phyloP scores from a whole-genome alignment of 2,329 filamentous ascomycete genomes.

The Pestalotiopsis sp. region DNA sequence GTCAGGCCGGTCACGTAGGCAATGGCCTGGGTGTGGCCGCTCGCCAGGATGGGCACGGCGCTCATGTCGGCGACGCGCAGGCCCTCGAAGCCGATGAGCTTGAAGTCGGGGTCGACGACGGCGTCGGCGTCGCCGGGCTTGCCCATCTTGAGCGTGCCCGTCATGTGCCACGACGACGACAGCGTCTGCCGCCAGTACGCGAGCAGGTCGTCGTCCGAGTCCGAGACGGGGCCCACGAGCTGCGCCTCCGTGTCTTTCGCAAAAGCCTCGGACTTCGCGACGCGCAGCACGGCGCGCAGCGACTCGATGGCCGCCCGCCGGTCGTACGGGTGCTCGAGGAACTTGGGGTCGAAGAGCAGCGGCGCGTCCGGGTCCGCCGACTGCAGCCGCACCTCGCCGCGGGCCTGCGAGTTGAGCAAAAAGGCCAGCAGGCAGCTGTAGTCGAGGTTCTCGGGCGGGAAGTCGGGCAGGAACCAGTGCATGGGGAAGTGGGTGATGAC shows the following conservation, averaged over 20 bases:
- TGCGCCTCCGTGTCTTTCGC: slow-evolving; percentile 44
- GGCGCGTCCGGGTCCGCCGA: slow-evolving; percentile 54
- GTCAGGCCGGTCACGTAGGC: slow-evolving; percentile 57
- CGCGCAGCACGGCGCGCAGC: slow-evolving; percentile 43
- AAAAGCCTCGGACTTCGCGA: slow-evolving; percentile 47
- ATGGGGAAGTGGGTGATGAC: slow-evolving; percentile 49
- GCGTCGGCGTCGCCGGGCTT: slow-evolving; percentile 41
- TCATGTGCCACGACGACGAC: slow-evolving; percentile 57
- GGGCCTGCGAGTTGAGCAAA: slow-evolving; percentile 55
- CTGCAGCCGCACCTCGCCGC: slow-evolving; percentile 54
- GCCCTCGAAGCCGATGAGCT: slow-evolving; percentile 48
- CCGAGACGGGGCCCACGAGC: slow-evolving; percentile 45
- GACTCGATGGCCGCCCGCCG: slow-evolving; percentile 50
- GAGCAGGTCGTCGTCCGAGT: slow-evolving; percentile 56
- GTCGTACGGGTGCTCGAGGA: slow-evolving; percentile 58
- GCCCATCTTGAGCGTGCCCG: slow-evolving; percentile 61
- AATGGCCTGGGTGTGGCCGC: slow-evolving; percentile 53
- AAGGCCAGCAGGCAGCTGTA: slow-evolving; percentile 49
- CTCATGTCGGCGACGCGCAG: slow-evolving; percentile 56
- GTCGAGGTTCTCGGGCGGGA: slow-evolving; percentile 38
- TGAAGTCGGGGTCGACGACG: slow-evolving; percentile 52
- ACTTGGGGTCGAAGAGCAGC: slow-evolving; percentile 55
- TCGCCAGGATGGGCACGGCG: slow-evolving; percentile 52
- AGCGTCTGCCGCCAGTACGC: slow-evolving; percentile 45
- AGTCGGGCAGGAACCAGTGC: slow-evolving; percentile 43